These are phyloP conservation scores for Diophrys sp. DNA, from an alignment of 73 alveolate genomes.

Conservation along the genomic window DNA sequence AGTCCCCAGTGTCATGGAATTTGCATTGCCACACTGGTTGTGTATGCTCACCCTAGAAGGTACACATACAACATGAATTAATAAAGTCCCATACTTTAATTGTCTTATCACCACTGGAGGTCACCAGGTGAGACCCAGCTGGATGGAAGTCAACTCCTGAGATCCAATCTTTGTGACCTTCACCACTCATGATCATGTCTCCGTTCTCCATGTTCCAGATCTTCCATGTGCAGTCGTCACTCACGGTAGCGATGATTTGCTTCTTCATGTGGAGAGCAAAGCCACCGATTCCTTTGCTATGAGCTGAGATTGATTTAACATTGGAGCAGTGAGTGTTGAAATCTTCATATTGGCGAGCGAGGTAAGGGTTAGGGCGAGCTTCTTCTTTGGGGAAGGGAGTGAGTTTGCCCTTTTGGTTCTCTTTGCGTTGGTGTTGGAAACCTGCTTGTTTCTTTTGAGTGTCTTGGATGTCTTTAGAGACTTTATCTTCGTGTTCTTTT, in stretches of 20 bases:
- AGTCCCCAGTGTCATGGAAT: conserved; percentile 97
- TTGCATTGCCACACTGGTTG: conserved; percentile 93
- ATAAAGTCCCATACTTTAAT: conserved; percentile 97
- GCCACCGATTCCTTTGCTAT: conserved; percentile 52
- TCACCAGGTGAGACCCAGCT: conserved; percentile 94
- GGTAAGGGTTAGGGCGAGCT: conserved; percentile 64
- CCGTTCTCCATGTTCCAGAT: conserved; percentile 95
- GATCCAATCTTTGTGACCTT: conserved; percentile 99
- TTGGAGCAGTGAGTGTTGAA: conserved; percentile 25
- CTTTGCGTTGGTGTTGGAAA: neutral
- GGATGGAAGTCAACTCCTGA: conserved; percentile 99
- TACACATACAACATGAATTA: conserved; percentile 95
- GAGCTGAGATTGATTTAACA: conserved; percentile 53
- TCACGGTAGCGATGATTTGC: conserved; percentile 95
- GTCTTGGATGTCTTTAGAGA: conserved; percentile 45
- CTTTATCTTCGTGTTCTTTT: conserved; percentile 49
- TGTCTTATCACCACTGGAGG: conserved; percentile 98
- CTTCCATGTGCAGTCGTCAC: conserved; percentile 99
- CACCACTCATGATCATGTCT: conserved; percentile 98
- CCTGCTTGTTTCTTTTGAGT: conserved; percentile 39
- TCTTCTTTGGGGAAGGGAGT: conserved; percentile 67
- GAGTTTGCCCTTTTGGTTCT: conserved; percentile 20
- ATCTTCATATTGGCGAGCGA: conserved; percentile 49
- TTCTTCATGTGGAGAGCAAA: conserved; percentile 46
- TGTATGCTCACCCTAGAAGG: conserved; percentile 94